Percentiles rank a stretch among this genome's conserved stretches.
These are phyloP conservation scores for Periconia sp. DNA, from an alignment of 2,329 filamentous ascomycete species.

Conservation along the genomic window DNA sequence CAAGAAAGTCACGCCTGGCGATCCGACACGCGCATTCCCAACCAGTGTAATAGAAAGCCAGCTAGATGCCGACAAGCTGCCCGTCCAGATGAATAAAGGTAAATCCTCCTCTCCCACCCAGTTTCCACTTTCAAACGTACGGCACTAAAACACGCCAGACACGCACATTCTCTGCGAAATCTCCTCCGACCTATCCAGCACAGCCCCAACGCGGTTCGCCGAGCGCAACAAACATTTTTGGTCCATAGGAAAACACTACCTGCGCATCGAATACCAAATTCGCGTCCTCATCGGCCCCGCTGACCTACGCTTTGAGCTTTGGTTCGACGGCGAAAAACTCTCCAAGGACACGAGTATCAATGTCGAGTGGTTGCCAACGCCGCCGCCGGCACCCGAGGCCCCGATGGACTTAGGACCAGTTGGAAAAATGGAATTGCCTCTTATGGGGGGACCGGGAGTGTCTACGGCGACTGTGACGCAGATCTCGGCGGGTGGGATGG, in stretches of 20 bases:
- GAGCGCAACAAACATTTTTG: conserved; percentile 42
- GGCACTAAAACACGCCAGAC: conserved; percentile 14
- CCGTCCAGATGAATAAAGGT: conserved; percentile 32
- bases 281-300: conserved; percentile 44
- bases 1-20: conserved; percentile 34
- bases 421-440: conserved; percentile 11
- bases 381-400: conserved; percentile 10
- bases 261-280: conserved; percentile 39
- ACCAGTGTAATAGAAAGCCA: conserved; percentile 33
- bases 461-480: background rate
- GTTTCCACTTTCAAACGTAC: background rate
- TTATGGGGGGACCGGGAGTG: conserved; percentile 16
- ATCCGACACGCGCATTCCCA: conserved; percentile 35
- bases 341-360: conserved; percentile 37
- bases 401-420: conserved; percentile 6
- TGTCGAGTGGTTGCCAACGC: conserved; percentile 36
- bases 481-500: background rate
- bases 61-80: conserved; percentile 24
- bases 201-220: conserved; percentile 36
- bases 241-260: conserved; percentile 35
- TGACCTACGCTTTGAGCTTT: conserved; percentile 43
- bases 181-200: conserved; percentile 31
- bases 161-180: conserved; percentile 41
- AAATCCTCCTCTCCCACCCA: background rate
- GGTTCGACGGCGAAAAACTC: conserved; percentile 40